Conservation (phyloP, 352 stramenopile genomes). For the Elongisporangium anandrum region DNA sequence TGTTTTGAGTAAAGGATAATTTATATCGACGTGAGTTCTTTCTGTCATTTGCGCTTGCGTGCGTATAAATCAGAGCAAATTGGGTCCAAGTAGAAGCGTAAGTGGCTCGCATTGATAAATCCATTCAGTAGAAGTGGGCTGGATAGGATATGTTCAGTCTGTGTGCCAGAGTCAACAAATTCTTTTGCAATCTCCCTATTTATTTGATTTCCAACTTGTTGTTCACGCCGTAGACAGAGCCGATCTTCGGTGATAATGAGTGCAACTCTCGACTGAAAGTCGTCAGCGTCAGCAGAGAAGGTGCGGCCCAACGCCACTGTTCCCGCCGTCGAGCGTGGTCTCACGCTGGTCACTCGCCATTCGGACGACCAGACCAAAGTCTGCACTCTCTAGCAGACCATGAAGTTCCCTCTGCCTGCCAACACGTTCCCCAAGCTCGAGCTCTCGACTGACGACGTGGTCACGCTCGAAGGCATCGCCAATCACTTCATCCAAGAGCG, state of each 20-base stretch:
- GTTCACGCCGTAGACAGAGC: neutral
- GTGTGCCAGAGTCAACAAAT: too few relatives aligned
- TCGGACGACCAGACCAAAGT: neutral
- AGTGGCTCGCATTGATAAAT: neutral
- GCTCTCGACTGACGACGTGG: slow-evolving; percentile 3
- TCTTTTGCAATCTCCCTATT: neutral
- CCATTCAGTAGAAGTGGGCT: neutral
- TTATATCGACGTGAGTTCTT: neutral
- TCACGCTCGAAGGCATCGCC: slow-evolving; percentile 3
- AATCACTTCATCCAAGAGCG: neutral
- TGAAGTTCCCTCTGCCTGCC: slow-evolving; percentile 6
- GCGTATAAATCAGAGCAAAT: neutral
- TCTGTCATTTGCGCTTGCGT: neutral
- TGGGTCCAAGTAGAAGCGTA: neutral
- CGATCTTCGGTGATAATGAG: neutral
- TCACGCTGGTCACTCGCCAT: neutral
- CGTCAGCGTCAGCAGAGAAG: neutral
- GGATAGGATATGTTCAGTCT: neutral
- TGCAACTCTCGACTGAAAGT: neutral
- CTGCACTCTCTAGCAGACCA: slow-evolving; percentile 1
- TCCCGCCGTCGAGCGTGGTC: too few relatives aligned
- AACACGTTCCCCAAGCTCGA: slow-evolving; percentile 5
- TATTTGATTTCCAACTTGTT: too few relatives aligned
- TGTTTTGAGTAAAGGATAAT: neutral
- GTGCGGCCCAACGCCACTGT: neutral